Percentiles rank a stretch among this genome's conserved stretches.
Evolutionary conservation across 2,329 filamentous ascomycete species (phyloP).

Genomic region (Albophoma yamanashiensis): DNA sequence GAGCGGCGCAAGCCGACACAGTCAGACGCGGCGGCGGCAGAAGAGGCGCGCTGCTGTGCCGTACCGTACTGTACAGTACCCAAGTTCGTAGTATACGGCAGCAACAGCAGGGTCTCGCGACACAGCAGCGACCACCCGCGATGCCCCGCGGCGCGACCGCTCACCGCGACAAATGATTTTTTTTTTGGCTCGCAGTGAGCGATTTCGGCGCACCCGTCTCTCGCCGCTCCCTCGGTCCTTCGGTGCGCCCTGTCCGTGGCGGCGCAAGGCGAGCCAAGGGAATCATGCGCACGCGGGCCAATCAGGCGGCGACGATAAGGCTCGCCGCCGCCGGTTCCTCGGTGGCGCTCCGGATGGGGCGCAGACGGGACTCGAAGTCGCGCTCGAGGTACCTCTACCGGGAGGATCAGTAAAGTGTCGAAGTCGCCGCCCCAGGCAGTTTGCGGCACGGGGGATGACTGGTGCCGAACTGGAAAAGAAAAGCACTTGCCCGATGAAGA

Average conservation of each 20-base stretch:
- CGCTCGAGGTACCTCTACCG: background rate
- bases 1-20: background rate
- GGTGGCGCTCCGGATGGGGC: conserved; percentile 3
- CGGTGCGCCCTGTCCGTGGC: background rate
- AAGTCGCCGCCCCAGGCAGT: background rate
- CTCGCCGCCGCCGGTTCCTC: conserved; percentile 3
- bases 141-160: background rate
- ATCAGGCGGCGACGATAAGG: conserved; percentile 20
- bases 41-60: background rate
- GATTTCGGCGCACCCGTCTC: background rate
- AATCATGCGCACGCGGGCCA: conserved; percentile 22
- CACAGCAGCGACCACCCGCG: conserved; percentile 5
- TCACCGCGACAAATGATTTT: too few relatives aligned
- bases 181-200: too few relatives aligned
- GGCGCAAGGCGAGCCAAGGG: background rate
- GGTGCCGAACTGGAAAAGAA: background rate
- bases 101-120: too few relatives aligned
- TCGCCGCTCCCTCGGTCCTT: background rate
- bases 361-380: background rate
- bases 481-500: background rate
- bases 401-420: background rate
- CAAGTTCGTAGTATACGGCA: too few relatives aligned
- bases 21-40: background rate
- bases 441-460: background rate
- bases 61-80: background rate